phyloP scores from a whole-genome alignment of 345 rosid genomes.

The Aquilaria yunnanensis region DNA sequence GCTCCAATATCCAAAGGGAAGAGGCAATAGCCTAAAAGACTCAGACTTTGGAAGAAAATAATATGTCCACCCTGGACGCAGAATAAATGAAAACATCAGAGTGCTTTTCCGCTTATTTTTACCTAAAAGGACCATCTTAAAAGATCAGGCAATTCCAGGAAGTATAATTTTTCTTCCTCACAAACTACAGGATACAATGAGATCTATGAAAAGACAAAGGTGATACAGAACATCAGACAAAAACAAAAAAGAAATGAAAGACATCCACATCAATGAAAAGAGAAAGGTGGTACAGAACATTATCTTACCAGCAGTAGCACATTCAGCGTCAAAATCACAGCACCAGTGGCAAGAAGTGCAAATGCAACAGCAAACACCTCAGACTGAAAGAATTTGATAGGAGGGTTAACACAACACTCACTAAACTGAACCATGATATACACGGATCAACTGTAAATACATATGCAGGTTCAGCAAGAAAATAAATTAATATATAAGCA shows the following conservation, averaged over 20 bases:
- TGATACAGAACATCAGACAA: neutral
- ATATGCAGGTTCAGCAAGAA: neutral
- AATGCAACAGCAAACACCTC: constrained; percentile 98
- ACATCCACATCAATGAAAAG: neutral
- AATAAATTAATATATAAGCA: too few relatives aligned
- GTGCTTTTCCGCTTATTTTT: neutral
- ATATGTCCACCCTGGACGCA: constrained; percentile 68
- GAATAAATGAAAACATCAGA: neutral
- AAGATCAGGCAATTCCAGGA: too few relatives aligned
- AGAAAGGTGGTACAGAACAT: neutral
- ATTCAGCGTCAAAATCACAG: constrained; percentile 85
- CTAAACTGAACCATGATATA: too few relatives aligned
- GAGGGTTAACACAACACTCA: neutral
- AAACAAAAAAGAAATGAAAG: neutral
- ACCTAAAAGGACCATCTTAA: too few relatives aligned
- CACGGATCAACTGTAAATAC: too few relatives aligned
- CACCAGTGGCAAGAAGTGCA: constrained; percentile 95
- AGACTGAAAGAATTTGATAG: constrained; percentile 38
- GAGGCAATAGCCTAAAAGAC: constrained; percentile 65
- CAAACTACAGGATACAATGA: too few relatives aligned
- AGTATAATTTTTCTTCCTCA: too few relatives aligned
- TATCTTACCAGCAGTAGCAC: constrained; percentile 78
- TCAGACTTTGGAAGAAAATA: constrained; percentile 64
- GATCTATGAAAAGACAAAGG: neutral
- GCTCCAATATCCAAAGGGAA: constrained; percentile 70